Percentiles rank a stretch among this genome's conserved stretches.
Conservation (phyloP, 495 filamentous ascomycete genomes). For the Penicillium verhagenii region DNA sequence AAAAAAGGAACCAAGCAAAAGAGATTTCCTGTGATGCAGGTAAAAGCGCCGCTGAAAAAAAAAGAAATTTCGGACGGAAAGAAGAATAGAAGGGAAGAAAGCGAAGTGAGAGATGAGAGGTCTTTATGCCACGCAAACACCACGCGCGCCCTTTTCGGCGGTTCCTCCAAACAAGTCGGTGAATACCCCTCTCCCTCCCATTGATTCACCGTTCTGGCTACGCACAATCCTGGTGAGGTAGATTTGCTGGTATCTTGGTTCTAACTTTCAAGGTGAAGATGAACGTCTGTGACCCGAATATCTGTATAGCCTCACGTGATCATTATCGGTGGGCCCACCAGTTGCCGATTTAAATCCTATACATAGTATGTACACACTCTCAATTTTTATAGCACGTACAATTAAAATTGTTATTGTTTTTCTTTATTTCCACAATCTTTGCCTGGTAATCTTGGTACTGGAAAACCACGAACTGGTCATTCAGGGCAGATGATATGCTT, state of each 20-base stretch:
- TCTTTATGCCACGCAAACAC: neutral
- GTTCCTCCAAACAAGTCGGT: neutral
- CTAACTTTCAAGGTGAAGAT: neutral
- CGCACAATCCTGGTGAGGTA: neutral
- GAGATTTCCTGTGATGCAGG: neutral
- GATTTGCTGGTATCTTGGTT: neutral
- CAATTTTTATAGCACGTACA: too few species aligned
- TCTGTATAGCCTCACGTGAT: slow-evolving; percentile 38
- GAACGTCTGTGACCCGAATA: slow-evolving; percentile 18
- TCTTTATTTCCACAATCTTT: too few species aligned
- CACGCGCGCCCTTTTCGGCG: neutral
- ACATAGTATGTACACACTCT: too few species aligned
- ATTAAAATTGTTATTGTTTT: too few species aligned
- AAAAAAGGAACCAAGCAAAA: too few species aligned
- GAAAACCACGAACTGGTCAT: too few species aligned
- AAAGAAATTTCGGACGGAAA: neutral
- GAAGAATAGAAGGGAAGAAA: neutral
- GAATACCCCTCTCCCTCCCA: neutral
- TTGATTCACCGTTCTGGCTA: neutral
- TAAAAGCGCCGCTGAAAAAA: neutral
- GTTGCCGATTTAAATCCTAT: neutral
- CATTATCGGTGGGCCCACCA: neutral
- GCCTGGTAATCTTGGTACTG: too few species aligned
- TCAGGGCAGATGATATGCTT: too few species aligned
- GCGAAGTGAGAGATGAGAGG: neutral